Base-by-base conservation (phyloP, 73 alveolate genomes). In the Strombidium stylifer region DNA sequence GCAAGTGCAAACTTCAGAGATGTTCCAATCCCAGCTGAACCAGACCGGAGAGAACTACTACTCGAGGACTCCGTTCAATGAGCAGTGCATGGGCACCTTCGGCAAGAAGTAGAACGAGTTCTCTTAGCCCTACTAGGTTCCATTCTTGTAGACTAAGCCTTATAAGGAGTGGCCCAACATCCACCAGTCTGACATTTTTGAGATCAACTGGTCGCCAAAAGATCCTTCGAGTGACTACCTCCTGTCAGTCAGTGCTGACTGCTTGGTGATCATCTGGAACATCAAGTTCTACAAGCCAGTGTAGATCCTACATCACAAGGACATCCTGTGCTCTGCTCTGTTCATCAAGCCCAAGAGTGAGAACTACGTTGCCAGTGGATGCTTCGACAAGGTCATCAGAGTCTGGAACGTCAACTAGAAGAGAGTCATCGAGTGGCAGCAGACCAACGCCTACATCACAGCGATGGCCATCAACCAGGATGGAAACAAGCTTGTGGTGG, bases 311-410 rank as follows among this genome's bases (percentile, higher is more conserved):
- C 59, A 71, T 20, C 98, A 91, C 74, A 40, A 93, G 87, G 50
- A 79, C 87, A 11, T 96, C 79, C 0, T 81, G 95, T 14, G 40
- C 93, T 65, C 82, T 87, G 10, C 18, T 73, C 28, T 91, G 87
- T 70, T 62, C 60, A 48, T 87, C 91, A 14, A 46, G 18, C 18
- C 48, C 24, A 47, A 12, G 59, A 6, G 2, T 16, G 24, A 20
- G 4, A 82, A 87, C 73, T 34, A 41, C 19, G 69, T 91, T 56
- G 86, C 79, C 25, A 74, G 95, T 0, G 98, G 98, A 18, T 73
- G 93, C 36, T 79, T 91, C 55, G 93, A 84, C 48, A 75, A 80
- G 69, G 68, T 75, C 51, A 81, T 91, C 19, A 28, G 85, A 41
- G 51, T 91, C 1, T 91, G 92, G 85, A 65, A 57, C 50, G 60